phyloP scores from a whole-genome alignment of 345 rosid species.

The Brassica incana region DNA sequence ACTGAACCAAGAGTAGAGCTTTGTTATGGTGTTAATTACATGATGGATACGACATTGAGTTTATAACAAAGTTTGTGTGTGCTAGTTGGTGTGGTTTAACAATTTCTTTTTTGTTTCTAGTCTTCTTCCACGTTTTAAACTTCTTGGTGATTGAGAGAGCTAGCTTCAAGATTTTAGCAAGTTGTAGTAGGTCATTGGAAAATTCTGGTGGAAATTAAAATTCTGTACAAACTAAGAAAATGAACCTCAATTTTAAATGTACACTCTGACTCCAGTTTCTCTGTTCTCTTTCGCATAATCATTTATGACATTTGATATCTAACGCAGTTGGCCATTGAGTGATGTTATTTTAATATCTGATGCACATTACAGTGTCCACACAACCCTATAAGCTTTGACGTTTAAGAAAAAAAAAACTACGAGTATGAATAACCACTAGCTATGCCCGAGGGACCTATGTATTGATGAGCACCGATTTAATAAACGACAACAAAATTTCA shows the following conservation, averaged over 20 bases:
- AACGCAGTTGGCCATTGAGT: not conserved
- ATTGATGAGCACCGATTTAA: not conserved
- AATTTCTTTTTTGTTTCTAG: not conserved
- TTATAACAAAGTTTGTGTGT: not conserved
- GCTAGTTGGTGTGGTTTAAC: not conserved
- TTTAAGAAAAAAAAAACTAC: not conserved
- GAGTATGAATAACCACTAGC: not conserved
- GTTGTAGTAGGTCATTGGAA: not conserved
- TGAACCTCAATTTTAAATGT: not conserved
- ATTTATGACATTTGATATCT: not conserved
- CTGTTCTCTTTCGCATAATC: not conserved
- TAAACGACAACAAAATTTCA: not conserved
- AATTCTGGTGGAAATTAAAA: not conserved
- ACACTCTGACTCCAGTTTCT: not conserved
- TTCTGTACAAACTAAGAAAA: not conserved
- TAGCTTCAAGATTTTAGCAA: slow-evolving; percentile 1
- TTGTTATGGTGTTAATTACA: not conserved
- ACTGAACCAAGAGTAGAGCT: not conserved
- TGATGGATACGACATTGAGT: not conserved
- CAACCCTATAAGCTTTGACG: not conserved
- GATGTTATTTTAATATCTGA: not conserved
- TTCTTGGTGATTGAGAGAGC: not conserved
- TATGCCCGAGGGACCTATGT: not conserved
- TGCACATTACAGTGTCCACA: not conserved
- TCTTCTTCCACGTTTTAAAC: not conserved